Evolutionary conservation across 2,329 filamentous ascomycete genomes (phyloP).

Genomic region (Fusarium acutatum): DNA sequence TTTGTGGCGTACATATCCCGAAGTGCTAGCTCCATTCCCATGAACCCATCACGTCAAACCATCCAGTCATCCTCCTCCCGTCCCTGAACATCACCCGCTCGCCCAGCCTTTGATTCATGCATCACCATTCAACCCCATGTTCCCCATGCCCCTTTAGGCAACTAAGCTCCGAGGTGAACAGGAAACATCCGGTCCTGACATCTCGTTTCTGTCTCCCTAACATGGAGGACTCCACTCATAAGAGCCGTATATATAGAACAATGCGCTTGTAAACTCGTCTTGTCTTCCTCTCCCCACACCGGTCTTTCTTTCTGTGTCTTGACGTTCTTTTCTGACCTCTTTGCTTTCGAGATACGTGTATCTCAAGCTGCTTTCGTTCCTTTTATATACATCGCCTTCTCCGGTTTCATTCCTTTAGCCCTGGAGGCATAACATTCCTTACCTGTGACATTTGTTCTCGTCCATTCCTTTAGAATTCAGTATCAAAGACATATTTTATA

Average conservation of each 20-base stretch:
- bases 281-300: conserved; percentile 23
- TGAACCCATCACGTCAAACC: background rate
- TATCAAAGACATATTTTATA: background rate
- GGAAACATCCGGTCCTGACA: conserved; percentile 12
- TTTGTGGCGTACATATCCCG: background rate
- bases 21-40: background rate
- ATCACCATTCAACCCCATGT: conserved; percentile 14
- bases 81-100: conserved; percentile 24
- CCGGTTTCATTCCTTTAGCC: conserved; percentile 31
- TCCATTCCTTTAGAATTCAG: background rate
- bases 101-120: conserved; percentile 8
- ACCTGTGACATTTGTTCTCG: conserved; percentile 10
- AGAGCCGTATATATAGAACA: conserved; percentile 31
- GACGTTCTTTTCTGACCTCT: conserved; percentile 21
- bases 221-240: conserved; percentile 11
- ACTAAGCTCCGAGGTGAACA: conserved; percentile 12
- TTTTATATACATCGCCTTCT: conserved; percentile 14
- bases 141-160: conserved; percentile 9
- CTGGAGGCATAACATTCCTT: conserved; percentile 35
- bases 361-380: conserved; percentile 21
- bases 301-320: conserved; percentile 30
- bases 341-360: conserved; percentile 23
- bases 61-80: conserved; percentile 7
- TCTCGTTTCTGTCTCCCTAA: conserved; percentile 14
- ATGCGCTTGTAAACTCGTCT: conserved; percentile 6